A percentile compares a stretch with the other conserved stretches of the same genome.
Evolutionary conservation across 805 yeast species (phyloP).

Genomic region (Lachancea sp.): DNA sequence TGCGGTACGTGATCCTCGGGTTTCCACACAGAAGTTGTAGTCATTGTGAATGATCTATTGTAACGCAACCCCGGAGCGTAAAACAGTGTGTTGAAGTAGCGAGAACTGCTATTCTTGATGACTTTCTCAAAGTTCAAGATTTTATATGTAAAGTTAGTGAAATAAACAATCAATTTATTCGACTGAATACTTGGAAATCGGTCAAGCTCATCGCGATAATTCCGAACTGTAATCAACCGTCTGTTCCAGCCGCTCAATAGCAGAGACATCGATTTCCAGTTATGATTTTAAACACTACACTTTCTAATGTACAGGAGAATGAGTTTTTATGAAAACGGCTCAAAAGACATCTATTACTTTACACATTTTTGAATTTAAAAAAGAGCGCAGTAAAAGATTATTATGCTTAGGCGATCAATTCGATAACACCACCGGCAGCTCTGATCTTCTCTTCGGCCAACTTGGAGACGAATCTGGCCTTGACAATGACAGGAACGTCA

Average conservation of each 20-base stretch:
- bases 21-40: slow-evolving; percentile 36
- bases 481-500: slow-evolving; percentile 95
- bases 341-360: slow-evolving; percentile 4
- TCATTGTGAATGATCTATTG: slow-evolving; percentile 3
- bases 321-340: background rate
- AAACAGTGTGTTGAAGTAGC: background rate
- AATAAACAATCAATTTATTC: background rate
- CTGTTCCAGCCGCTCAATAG: too few species aligned
- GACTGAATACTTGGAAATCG: background rate
- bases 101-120: background rate
- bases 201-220: background rate
- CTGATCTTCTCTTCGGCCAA: slow-evolving; percentile 99
- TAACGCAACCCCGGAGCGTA: background rate
- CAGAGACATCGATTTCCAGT: too few species aligned
- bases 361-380: background rate
- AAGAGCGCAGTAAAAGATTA: background rate
- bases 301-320: background rate
- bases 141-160: background rate
- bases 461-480: slow-evolving; percentile 98
- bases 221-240: background rate
- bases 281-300: too few species aligned
- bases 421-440: slow-evolving; percentile 99
- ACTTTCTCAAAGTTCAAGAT: background rate
- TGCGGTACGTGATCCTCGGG: slow-evolving; percentile 41
- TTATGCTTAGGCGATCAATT: slow-evolving; percentile 81